phyloP scores from a whole-genome alignment of 1,139 yeast species.

The Magnusiomyces paraingens region DNA sequence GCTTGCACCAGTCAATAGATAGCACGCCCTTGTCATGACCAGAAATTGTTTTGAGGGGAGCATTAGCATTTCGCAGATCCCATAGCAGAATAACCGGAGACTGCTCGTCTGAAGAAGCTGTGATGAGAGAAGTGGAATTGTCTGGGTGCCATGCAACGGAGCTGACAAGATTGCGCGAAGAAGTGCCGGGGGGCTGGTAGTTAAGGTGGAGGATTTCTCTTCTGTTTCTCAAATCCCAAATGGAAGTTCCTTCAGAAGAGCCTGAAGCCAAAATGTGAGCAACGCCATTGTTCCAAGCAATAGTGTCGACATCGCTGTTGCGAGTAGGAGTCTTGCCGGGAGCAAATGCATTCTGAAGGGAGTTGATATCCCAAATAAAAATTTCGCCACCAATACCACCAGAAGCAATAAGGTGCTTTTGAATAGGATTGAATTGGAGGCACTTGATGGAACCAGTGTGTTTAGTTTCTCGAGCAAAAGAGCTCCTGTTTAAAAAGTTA shows the following conservation, averaged over 20 bases:
- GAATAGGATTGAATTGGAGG: slow-evolving; percentile 71
- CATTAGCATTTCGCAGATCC: slow-evolving; percentile 91
- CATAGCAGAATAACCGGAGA: slow-evolving; percentile 80
- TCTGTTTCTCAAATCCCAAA: slow-evolving; percentile 88
- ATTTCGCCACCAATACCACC: slow-evolving; percentile 88
- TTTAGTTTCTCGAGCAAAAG: slow-evolving; percentile 38
- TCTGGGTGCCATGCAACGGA: slow-evolving; percentile 75
- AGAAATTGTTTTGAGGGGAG: slow-evolving; percentile 66
- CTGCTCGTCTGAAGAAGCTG: slow-evolving; percentile 78
- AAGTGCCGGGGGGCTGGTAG: slow-evolving; percentile 56
- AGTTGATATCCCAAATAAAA: slow-evolving; percentile 78
- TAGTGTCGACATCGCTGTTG: slow-evolving; percentile 70
- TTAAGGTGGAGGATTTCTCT: slow-evolving; percentile 83
- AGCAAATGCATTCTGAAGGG: slow-evolving; percentile 49
- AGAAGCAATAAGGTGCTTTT: slow-evolving; percentile 67
- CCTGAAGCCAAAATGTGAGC: slow-evolving; percentile 89
- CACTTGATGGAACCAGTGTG: slow-evolving; percentile 71
- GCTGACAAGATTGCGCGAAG: slow-evolving; percentile 45
- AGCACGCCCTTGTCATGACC: slow-evolving; percentile 89
- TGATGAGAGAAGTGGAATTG: slow-evolving; percentile 74
- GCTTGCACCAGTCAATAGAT: slow-evolving; percentile 88
- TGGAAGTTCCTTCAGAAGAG: slow-evolving; percentile 76
- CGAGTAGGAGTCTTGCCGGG: slow-evolving; percentile 77
- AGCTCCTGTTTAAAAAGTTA: slow-evolving; percentile 15
- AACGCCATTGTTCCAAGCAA: slow-evolving; percentile 86